Conservation (phyloP, 2,329 filamentous ascomycete species). For the Penicillium sp. region DNA sequence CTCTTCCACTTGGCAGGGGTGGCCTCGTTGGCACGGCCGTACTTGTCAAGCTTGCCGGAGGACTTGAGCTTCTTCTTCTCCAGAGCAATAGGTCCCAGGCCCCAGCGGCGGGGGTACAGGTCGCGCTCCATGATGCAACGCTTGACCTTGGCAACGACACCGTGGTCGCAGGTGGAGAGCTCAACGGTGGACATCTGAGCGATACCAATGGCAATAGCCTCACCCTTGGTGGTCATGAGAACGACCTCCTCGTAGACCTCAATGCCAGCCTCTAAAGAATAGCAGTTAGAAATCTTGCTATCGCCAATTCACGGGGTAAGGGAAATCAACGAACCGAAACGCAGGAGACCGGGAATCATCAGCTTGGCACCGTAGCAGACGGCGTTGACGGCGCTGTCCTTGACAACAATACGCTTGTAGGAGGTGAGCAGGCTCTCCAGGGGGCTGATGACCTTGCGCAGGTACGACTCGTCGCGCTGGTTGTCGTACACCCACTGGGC, state of each 20-base stretch:
- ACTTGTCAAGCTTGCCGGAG: slow-evolving; percentile 97
- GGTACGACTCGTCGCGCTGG: slow-evolving; percentile 86
- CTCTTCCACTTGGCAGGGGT: slow-evolving; percentile 90
- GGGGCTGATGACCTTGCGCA: slow-evolving; percentile 84
- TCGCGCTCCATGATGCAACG: slow-evolving; percentile 99
- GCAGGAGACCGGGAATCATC: slow-evolving; percentile 92
- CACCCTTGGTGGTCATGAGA: slow-evolving; percentile 97
- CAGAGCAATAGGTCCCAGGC: slow-evolving; percentile 81
- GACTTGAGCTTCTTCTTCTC: slow-evolving; percentile 99
- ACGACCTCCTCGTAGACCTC: slow-evolving; percentile 95
- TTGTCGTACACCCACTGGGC: slow-evolving; percentile 97
- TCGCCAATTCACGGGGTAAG: not conserved
- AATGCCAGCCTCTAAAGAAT: slow-evolving; percentile 68
- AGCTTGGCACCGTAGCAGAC: slow-evolving; percentile 98
- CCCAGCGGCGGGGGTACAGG: slow-evolving; percentile 94
- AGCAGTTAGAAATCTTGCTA: slow-evolving; percentile 1
- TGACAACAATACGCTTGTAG: slow-evolving; percentile 97
- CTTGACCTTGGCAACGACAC: slow-evolving; percentile 98
- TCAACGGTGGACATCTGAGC: slow-evolving; percentile 98
- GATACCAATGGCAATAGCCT: slow-evolving; percentile 93
- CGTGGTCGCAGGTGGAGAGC: slow-evolving; percentile 94
- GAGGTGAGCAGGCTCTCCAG: slow-evolving; percentile 85
- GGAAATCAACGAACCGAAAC: slow-evolving; percentile 62
- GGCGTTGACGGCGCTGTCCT: slow-evolving; percentile 93
- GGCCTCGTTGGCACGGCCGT: slow-evolving; percentile 81